Conservation (phyloP, 148 eudicot species). For the Tetragonia tetragonoides region DNA sequence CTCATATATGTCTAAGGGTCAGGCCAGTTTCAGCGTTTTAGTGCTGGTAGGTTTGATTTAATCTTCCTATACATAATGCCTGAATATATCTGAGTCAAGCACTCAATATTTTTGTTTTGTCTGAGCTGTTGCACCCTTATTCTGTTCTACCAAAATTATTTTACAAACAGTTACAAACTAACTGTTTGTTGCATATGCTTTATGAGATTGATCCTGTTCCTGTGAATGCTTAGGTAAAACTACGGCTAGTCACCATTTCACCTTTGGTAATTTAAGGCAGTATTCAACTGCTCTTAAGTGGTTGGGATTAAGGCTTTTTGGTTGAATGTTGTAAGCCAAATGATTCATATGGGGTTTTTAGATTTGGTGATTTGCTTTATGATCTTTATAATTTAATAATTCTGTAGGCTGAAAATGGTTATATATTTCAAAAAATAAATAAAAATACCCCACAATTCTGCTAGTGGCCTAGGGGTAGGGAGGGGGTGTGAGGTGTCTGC, state of each 20-base stretch:
- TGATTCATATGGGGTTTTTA: not conserved
- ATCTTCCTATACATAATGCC: not conserved
- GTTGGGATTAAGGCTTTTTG: not conserved
- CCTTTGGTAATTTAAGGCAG: not conserved
- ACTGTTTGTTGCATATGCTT: not conserved
- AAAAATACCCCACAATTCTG: too few relatives aligned
- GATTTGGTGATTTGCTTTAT: not conserved
- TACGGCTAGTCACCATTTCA: not conserved
- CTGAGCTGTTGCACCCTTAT: not conserved
- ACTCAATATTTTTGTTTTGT: not conserved
- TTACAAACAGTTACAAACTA: not conserved
- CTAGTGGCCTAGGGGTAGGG: too few relatives aligned
- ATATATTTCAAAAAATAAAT: too few relatives aligned
- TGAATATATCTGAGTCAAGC: conserved; percentile 8
- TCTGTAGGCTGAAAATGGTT: not conserved
- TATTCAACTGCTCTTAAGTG: too few relatives aligned
- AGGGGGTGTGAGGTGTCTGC: too few relatives aligned
- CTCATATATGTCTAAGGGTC: conserved; percentile 55
- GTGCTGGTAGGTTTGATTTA: conserved; percentile 55
- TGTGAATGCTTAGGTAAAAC: not conserved
- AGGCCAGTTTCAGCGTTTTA: conserved; percentile 60
- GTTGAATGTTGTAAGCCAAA: not conserved
- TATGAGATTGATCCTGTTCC: not conserved
- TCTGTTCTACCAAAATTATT: not conserved
- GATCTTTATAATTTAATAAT: too few relatives aligned